Evolutionary conservation across 108 stramenopile genomes (phyloP).

Genomic region (Nannochloropsis granulata): DNA sequence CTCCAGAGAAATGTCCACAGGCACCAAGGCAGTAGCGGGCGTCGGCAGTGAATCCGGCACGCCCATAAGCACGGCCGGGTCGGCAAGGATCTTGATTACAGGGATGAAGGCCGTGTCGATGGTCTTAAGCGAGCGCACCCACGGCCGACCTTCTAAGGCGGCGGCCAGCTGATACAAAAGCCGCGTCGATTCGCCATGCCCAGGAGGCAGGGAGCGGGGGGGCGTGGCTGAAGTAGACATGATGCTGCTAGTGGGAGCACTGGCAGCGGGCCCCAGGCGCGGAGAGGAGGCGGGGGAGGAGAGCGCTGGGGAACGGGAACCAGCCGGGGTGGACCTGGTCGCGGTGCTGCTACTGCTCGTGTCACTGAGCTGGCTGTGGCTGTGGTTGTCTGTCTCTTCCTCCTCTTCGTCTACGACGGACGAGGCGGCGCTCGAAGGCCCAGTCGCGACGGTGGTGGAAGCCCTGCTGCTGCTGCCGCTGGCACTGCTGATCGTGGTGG

Average conservation of each 20-base stretch:
- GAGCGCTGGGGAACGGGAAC: background rate
- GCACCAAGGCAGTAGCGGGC: conserved; percentile 1
- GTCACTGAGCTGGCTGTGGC: background rate
- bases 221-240: background rate
- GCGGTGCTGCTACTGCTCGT: background rate
- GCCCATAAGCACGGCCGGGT: background rate
- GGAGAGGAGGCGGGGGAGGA: background rate
- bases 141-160: conserved; percentile 10
- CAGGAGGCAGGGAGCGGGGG: background rate
- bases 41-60: background rate
- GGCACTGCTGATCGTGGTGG: background rate
- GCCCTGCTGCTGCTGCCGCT: background rate
- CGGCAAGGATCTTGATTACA: conserved; percentile 16
- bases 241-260: background rate
- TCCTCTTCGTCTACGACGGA: background rate
- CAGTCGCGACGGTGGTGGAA: background rate
- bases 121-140: conserved; percentile 22
- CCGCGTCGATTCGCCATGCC: background rate
- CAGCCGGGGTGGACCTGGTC: background rate
- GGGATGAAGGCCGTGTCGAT: conserved; percentile 23
- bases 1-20: conserved; percentile 84
- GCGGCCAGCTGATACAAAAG: conserved; percentile 17
- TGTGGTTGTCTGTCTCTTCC: background rate
- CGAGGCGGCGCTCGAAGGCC: background rate
- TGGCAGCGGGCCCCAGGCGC: background rate